Base-by-base conservation (phyloP, 305 asterid species). In the Fraxinus albicans region DNA sequence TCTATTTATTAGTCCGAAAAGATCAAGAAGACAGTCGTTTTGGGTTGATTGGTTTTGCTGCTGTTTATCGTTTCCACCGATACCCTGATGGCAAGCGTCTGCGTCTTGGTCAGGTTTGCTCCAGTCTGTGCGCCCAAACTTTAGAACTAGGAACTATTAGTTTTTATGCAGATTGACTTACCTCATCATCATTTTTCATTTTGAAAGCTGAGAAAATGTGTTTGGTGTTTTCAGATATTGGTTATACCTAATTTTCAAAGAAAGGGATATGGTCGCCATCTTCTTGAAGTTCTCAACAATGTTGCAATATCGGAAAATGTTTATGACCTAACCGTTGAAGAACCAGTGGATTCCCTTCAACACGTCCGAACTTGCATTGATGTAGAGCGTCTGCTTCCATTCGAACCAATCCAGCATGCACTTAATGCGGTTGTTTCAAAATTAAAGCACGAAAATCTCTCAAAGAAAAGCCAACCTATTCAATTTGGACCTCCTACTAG, bases 61-160 rank as follows among this genome's bases (percentile, higher is more conserved):
- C 97, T 72, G 94, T 93, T 86, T 96, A 94, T 85, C 96, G 94
- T 50, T 92, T 93, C 85, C 87, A 86, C 82, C 86, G 89, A 77
- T 94, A 93, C 82, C 98, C 98, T 60, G 91, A 88, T 60, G 72
- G 91, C 80, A 72, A 50, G 82, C 93, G 99, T 42, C 85, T 95
- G 87, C 92, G 98, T 17, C 94, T 92, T 87, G 99, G 98, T 82
- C 98, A 95, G 99, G 99, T 95, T 81, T 82, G 88, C 69, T 74
- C 44, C 0, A 2, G 65, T 53, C 3, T 80, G 50, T 60, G 50
- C 58, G 40, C 31, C 55, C 21, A 58, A 72, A 74, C 60, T 60
- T 33, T 19, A 63, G 40, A 33, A 19, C 21, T 5, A 27, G 3
- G 2, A 73, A 73, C 38, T 69, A 19, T 1, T 27, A 69, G 8